Conservation (phyloP, 192 early-diverging fungal genomes). For the Umbelopsis sp. region DNA sequence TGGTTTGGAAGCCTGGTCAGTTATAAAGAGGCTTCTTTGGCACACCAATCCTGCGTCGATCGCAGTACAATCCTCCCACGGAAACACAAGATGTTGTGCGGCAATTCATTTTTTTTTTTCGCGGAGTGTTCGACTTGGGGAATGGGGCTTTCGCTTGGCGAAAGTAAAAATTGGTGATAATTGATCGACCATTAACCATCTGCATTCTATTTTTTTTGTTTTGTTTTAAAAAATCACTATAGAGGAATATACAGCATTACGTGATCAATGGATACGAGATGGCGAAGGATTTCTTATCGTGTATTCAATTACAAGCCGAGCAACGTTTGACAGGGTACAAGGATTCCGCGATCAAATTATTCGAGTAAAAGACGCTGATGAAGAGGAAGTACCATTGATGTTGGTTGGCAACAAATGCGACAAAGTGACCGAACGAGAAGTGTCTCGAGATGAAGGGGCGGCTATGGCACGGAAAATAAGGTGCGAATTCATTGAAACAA, state of each 20-base stretch:
- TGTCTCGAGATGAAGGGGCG: conserved; percentile 81
- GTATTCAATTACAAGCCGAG: conserved; percentile 87
- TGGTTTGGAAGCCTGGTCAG: too few relatives aligned
- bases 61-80: neutral
- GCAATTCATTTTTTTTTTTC: neutral
- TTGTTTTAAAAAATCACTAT: conserved; percentile 3
- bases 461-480: conserved; percentile 71
- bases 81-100: neutral
- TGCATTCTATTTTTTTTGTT: neutral
- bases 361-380: conserved; percentile 89
- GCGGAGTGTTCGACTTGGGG: neutral
- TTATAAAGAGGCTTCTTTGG: neutral
- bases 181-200: neutral
- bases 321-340: conserved; percentile 87
- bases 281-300: conserved; percentile 92
- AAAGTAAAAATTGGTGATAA: neutral
- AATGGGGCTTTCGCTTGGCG: neutral
- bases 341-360: conserved; percentile 86
- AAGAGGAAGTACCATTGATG: conserved; percentile 72
- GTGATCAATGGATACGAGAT: conserved; percentile 72
- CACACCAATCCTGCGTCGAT: neutral
- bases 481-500: conserved; percentile 89
- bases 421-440: conserved; percentile 78
- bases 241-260: conserved; percentile 75
- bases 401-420: conserved; percentile 97